Conservation (phyloP, 805 yeast genomes). For the Jamesozyma hellenica region DNA sequence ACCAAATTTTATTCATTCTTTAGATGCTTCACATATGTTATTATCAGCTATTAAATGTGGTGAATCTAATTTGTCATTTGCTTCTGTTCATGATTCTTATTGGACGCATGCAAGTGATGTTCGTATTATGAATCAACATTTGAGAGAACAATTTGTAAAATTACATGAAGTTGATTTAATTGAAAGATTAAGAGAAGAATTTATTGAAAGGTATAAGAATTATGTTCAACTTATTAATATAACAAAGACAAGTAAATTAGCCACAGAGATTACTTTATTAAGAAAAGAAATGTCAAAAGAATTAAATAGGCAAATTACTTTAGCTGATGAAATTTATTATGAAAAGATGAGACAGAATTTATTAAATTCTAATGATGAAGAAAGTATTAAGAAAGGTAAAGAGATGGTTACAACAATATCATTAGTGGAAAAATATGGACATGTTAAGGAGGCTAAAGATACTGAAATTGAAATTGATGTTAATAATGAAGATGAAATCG, state of each 20-base stretch:
- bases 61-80: slow-evolving; percentile 57
- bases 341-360: slow-evolving; percentile 56
- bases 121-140: slow-evolving; percentile 52
- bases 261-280: slow-evolving; percentile 37
- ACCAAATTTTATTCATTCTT: slow-evolving; percentile 88
- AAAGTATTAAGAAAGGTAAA: slow-evolving; percentile 39
- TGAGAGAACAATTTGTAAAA: slow-evolving; percentile 71
- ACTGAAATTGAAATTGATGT: background rate
- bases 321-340: slow-evolving; percentile 62
- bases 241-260: slow-evolving; percentile 42
- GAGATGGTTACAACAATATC: slow-evolving; percentile 63
- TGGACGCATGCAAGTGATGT: slow-evolving; percentile 95
- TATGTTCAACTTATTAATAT: slow-evolving; percentile 54
- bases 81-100: slow-evolving; percentile 94
- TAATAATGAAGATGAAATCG: slow-evolving; percentile 21
- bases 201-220: slow-evolving; percentile 67
- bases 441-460: slow-evolving; percentile 17
- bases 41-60: slow-evolving; percentile 76
- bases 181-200: slow-evolving; percentile 62
- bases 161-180: slow-evolving; percentile 70
- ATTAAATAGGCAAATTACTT: slow-evolving; percentile 46
- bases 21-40: slow-evolving; percentile 96
- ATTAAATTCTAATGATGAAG: slow-evolving; percentile 43
- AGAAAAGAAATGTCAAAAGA: slow-evolving; percentile 40
- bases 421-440: slow-evolving; percentile 32